Conservation (phyloP, 2,329 filamentous ascomycete genomes). For the Neopestalotiopsis sp. region DNA sequence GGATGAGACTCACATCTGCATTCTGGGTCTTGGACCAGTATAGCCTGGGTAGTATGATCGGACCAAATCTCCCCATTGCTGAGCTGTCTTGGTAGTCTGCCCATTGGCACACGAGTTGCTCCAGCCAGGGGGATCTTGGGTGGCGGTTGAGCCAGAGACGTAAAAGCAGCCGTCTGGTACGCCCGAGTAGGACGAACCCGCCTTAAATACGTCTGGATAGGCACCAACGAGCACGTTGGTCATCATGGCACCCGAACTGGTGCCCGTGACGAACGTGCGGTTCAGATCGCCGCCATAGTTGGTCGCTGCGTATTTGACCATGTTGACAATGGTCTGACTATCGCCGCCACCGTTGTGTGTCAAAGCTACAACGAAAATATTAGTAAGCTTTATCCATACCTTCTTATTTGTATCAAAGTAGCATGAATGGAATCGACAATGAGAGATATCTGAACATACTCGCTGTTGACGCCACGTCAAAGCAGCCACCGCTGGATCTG, state of each 20-base stretch:
- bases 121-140: constrained; percentile 49
- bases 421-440: not conserved
- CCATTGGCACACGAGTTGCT: constrained; percentile 60
- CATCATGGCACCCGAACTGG: constrained; percentile 40
- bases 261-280: constrained; percentile 37
- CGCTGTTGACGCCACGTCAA: constrained; percentile 61
- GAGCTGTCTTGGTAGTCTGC: constrained; percentile 45
- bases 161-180: constrained; percentile 41
- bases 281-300: constrained; percentile 37
- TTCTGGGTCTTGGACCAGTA: constrained; percentile 43
- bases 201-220: constrained; percentile 53
- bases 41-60: constrained; percentile 57
- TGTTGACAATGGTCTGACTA: constrained; percentile 43
- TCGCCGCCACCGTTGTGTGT: constrained; percentile 42
- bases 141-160: constrained; percentile 37
- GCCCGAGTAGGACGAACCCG: constrained; percentile 49
- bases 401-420: not conserved
- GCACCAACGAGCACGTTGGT: constrained; percentile 46
- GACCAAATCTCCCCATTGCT: constrained; percentile 46
- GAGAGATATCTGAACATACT: constrained; percentile 25
- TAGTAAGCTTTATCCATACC: not conserved
- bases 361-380: constrained; percentile 20
- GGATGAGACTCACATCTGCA: constrained; percentile 37
- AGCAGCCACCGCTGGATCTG: constrained; percentile 52
- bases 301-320: constrained; percentile 40